These are phyloP conservation scores for Selaginella tamariscina DNA, from an alignment of 75 land plant species.

Conservation along the genomic window DNA sequence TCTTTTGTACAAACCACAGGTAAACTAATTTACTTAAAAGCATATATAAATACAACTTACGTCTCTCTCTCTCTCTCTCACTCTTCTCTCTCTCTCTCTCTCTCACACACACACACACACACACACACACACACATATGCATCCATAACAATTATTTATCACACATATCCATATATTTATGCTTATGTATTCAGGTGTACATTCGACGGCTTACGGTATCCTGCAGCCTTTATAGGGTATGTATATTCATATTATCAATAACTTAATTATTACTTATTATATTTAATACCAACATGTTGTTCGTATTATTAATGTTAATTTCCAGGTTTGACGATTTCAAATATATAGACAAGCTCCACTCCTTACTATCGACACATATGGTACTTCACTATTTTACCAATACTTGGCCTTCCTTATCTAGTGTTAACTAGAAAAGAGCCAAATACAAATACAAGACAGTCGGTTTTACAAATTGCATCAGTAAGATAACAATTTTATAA, in stretches of 20 bases:
- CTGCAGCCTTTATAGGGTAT: slow-evolving; percentile 94
- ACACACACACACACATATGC: too few species aligned
- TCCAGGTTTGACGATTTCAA: slow-evolving; percentile 84
- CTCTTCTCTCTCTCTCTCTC: too few species aligned
- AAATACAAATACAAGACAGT: neutral
- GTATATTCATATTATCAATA: neutral
- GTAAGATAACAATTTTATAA: neutral
- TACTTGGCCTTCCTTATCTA: slow-evolving; percentile 61
- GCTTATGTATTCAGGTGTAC: slow-evolving; percentile 48
- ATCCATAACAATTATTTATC: too few species aligned
- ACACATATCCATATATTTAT: neutral
- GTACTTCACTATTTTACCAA: slow-evolving; percentile 70
- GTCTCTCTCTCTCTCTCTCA: too few species aligned
- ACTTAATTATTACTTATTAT: neutral
- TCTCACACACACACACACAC: too few species aligned
- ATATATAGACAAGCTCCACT: slow-evolving; percentile 75
- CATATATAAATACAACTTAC: neutral
- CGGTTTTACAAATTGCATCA: neutral
- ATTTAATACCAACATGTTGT: neutral
- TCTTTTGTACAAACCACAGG: slow-evolving; percentile 87
- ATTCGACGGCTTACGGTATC: slow-evolving; percentile 89
- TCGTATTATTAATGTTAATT: slow-evolving; percentile 12
- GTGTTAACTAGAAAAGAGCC: neutral
- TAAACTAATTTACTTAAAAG: too few species aligned
- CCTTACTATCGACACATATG: slow-evolving; percentile 85